phyloP scores from a whole-genome alignment of 116 monocot genomes.

The Dioscorea cayenensis region DNA sequence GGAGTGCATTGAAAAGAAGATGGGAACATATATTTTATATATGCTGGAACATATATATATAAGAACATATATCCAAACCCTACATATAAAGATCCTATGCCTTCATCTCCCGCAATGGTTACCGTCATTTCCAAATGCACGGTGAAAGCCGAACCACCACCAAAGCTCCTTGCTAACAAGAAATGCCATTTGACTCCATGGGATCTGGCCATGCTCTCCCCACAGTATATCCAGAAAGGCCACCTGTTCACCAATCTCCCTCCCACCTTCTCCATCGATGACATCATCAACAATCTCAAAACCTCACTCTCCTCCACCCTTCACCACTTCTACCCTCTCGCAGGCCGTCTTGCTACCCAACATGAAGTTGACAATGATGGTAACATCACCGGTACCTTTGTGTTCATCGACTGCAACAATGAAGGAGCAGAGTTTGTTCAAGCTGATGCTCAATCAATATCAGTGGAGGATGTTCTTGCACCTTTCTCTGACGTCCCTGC shows the following conservation, averaged over 20 bases:
- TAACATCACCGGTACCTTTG: neutral
- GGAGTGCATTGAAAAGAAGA: no score
- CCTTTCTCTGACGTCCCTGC: neutral
- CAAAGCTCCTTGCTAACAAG: no score
- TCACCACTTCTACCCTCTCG: conserved; percentile 30
- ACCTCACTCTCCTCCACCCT: conserved; percentile 22
- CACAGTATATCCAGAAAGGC: conserved; percentile 49
- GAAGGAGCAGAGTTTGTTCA: conserved; percentile 35
- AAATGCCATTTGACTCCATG: conserved; percentile 19
- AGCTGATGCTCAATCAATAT: conserved; percentile 14
- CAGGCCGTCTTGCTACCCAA: conserved; percentile 27
- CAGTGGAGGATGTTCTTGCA: conserved; percentile 2
- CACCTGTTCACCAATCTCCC: conserved; percentile 24
- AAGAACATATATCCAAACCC: no score
- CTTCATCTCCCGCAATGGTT: no score
- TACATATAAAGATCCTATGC: no score
- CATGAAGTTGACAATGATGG: neutral
- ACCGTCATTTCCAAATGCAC: no score
- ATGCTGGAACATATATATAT: no score
- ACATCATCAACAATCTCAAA: no score
- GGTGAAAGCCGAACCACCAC: no score
- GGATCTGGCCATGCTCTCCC: conserved; percentile 35
- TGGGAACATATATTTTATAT: no score
- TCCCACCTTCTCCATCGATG: neutral
- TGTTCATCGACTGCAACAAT: conserved; percentile 28